phyloP scores from a whole-genome alignment of 768 basidiomycete species.

The Agaricus subrufescens region DNA sequence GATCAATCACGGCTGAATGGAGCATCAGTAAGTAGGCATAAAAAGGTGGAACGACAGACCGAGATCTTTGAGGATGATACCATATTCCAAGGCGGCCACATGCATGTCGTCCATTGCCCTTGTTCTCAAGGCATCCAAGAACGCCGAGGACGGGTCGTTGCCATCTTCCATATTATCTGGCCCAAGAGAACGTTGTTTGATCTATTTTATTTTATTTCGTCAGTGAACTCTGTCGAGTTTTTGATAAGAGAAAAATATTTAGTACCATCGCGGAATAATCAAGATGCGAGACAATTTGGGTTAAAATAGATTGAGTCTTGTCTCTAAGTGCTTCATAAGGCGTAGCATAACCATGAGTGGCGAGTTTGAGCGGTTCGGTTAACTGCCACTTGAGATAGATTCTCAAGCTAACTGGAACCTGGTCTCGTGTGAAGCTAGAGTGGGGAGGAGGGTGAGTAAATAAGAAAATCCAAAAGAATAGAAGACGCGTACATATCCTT shows the following conservation, averaged over 20 bases:
- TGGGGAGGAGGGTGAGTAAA: neutral
- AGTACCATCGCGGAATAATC: conserved; percentile 41
- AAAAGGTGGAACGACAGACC: conserved; percentile 31
- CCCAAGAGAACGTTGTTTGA: conserved; percentile 76
- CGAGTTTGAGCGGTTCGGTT: conserved; percentile 53
- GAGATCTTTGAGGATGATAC: conserved; percentile 78
- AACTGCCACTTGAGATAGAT: conserved; percentile 79
- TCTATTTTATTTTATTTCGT: conserved; percentile 25
- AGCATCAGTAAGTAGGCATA: neutral
- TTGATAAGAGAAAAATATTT: neutral
- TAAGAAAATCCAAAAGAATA: neutral
- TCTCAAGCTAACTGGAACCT: conserved; percentile 80
- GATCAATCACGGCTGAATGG: conserved; percentile 69
- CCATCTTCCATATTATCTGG: conserved; percentile 73
- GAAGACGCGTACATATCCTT: conserved; percentile 66
- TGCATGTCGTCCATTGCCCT: conserved; percentile 88
- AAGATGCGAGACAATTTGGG: conserved; percentile 80
- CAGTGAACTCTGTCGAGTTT: neutral
- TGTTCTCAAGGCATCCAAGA: conserved; percentile 76
- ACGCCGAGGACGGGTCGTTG: conserved; percentile 65
- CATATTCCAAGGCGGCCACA: conserved; percentile 76
- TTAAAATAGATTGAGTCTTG: conserved; percentile 84
- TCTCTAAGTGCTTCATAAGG: conserved; percentile 76
- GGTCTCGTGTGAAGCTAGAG: conserved; percentile 74
- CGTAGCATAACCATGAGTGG: conserved; percentile 80